Evolutionary conservation across 2,329 filamentous ascomycete genomes (phyloP).

Genomic region (Pseudogymnoascus pannorum): DNA sequence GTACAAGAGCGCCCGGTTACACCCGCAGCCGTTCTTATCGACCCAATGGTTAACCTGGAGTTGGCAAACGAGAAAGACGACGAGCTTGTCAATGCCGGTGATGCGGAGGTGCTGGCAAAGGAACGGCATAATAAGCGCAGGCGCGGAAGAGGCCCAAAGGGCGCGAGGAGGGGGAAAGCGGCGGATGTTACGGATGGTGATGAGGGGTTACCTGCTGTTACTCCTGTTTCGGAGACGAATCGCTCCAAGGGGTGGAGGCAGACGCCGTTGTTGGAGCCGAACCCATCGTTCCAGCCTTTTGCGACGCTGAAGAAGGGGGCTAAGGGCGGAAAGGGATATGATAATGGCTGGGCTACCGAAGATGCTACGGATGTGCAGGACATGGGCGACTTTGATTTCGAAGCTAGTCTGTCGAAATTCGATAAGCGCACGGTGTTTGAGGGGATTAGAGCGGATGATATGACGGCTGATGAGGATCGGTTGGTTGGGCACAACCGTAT

Average conservation of each 20-base stretch:
- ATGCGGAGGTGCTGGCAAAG: constrained; percentile 22
- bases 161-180: constrained; percentile 20
- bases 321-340: constrained; percentile 38
- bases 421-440: constrained; percentile 90
- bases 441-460: constrained; percentile 83
- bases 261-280: constrained; percentile 58
- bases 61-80: constrained; percentile 25
- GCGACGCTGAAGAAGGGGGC: constrained; percentile 51
- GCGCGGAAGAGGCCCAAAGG: neutral
- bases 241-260: constrained; percentile 61
- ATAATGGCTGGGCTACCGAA: constrained; percentile 91
- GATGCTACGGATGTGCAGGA: constrained; percentile 93
- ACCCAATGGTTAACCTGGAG: constrained; percentile 38
- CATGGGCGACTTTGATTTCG: constrained; percentile 91
- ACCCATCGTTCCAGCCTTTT: constrained; percentile 56
- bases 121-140: neutral
- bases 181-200: constrained; percentile 27
- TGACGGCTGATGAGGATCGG: constrained; percentile 81
- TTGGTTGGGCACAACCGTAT: constrained; percentile 81
- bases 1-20: constrained; percentile 20
- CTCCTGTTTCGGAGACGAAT: constrained; percentile 35
- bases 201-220: constrained; percentile 32
- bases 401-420: constrained; percentile 82
- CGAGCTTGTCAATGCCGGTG: constrained; percentile 15
- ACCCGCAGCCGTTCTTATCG: constrained; percentile 34